Evolutionary conservation across 2,329 filamentous ascomycete genomes (phyloP), one percentile per base, ranked within the genome.

Genomic region (Sporothrix pseudoabietina): DNA sequence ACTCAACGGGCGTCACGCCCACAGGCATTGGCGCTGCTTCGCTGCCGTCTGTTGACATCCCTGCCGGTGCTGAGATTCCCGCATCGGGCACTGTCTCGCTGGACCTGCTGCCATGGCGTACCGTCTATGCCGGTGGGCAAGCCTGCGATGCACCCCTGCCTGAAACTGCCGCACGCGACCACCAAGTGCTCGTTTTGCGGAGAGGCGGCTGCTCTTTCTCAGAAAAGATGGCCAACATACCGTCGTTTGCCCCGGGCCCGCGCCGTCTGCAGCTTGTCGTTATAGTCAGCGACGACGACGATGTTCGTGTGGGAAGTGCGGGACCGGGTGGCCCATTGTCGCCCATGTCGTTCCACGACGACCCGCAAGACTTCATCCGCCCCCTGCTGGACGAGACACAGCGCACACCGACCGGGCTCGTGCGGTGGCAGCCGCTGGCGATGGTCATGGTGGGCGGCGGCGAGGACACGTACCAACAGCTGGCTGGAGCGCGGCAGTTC

Each of bases 171-270:
- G 82, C 86, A 2, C 84, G 84, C 39, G 81, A 84, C 63, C 85
- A 97, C 82, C 91, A 97, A 70, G 85, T 98, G 74, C 90, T 99
- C 74, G 88, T 97, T 69, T 86, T 98, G 77, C 90, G 88, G 39
- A 90, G 96, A 6, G 95, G 96, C 54, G 90, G 89, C 0, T 99
- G 96, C 83, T 91, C 88, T 32, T 98, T 98, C 81, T 91, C 88
- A 49, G 83, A 91, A 39, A 99, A 99, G 81, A 83, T 98, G 0
- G 86, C 87, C 70, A 94, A 93, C 76, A 94, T 98, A n/a, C 94
- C 95, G 0, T 88, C 89, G 10, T 95, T 91, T 79, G 85, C 89
- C 1, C 90, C 92, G 0, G 84, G 85, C 0, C 80, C 84, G 44
- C 0, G 80, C 81, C 3, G 90, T 0, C 84, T 98, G 22, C 92